Base-by-base conservation (phyloP, 129 eudicot genomes). In the Logfia minima region DNA sequence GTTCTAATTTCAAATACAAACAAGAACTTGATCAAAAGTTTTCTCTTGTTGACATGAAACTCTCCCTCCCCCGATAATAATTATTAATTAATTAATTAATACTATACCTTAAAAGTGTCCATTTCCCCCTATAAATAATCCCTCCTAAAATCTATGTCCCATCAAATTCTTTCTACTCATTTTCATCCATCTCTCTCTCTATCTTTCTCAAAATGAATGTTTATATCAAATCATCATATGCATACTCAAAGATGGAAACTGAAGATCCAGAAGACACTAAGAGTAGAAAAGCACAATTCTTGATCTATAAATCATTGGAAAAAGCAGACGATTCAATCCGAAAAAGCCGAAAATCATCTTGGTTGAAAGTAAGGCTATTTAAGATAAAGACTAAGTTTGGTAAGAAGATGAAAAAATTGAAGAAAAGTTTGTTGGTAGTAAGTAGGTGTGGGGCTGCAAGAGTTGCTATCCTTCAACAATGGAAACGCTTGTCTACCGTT, bases 321-420 rank as follows among this genome's bases (percentile, higher is more conserved):
- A 74, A 85, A 29, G 89, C 66, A 0, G 92, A 88, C 65, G 62
- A 29, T 11, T 37, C 70, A 18, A 56, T 34, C 17, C 69, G 76
- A 75, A 79, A 59, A 80, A 81, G 80, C 80, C 71, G 68, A 81
- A 84, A 79, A 45, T 78, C 82, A 8, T 85, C 85, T 10, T 83
- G 85, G 83, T 77, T 87, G 81, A 77, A 70, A 39, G 74, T 87
- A n/a, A 80, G 77, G 72, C 66, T 80, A 35, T 75, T 68, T 62
- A 87, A 66, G 56, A 51, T 87, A 71, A 87, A 87, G 85, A 75
- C 83, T 60, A 87, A 72, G 78, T 70, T 87, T 80, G 89, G 92
- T 43, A 87, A 71, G 87, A 87, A 76, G 74, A 68, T 87, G 83
- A 82, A 82, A 75, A 87, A 75, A 35, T 62, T 87, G 77, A 87